A percentile compares a stretch with the other conserved stretches of the same genome.
These are phyloP conservation scores for Paraurostyla sp. DNA, from an alignment of 73 alveolate genomes.

Conservation along the genomic window DNA sequence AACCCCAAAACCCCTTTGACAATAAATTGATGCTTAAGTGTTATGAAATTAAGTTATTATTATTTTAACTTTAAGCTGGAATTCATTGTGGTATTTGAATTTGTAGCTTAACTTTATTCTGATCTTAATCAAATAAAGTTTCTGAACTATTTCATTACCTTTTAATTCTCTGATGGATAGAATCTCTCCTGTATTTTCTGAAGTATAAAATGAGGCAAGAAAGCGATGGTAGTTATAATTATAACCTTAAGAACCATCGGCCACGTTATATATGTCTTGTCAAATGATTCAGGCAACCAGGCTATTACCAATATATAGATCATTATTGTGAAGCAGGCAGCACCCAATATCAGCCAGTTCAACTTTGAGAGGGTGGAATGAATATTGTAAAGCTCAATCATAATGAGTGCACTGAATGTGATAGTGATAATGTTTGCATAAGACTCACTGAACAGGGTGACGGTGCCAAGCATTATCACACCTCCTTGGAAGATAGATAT, in stretches of 20 bases:
- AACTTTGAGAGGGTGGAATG: conserved; percentile 1
- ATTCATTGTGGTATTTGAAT: no score
- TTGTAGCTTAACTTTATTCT: no score
- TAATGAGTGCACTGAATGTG: conserved; percentile 78
- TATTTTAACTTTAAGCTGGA: no score
- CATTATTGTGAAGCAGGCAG: neutral
- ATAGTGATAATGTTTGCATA: conserved; percentile 79
- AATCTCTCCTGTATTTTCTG: neutral
- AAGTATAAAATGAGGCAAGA: conserved; percentile 5
- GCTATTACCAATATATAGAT: neutral
- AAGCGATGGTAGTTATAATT: neutral
- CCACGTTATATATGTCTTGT: neutral
- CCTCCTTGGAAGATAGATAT: conserved; percentile 78
- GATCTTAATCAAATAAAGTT: conserved; percentile 40
- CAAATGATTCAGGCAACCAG: neutral
- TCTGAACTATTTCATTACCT: conserved; percentile 39
- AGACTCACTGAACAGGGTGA: conserved; percentile 61
- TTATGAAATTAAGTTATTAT: no score
- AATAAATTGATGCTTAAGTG: no score
- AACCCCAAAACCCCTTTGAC: no score
- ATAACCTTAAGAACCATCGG: neutral
- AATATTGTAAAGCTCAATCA: conserved; percentile 66
- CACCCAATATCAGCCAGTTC: neutral
- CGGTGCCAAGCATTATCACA: conserved; percentile 74
- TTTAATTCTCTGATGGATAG: conserved; percentile 39